Evolutionary conservation across 2,329 filamentous ascomycete genomes (phyloP).

Genomic region (Diplodia intermedia): DNA sequence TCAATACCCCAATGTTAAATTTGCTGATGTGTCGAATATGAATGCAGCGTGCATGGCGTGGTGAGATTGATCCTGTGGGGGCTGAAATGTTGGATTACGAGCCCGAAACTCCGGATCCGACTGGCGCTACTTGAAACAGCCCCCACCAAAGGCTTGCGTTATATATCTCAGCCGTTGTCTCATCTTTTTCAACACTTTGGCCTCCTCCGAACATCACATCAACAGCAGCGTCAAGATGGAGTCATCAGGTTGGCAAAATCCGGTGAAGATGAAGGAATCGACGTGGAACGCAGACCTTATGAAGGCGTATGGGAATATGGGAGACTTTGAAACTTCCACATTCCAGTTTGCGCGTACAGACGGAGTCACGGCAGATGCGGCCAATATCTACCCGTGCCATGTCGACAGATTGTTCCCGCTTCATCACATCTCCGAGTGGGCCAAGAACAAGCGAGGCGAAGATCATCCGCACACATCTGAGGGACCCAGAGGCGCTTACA

Average conservation of each 20-base stretch:
- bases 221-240: not conserved
- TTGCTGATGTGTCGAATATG: not conserved
- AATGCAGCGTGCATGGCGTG: not conserved
- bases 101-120: not conserved
- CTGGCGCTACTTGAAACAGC: not conserved
- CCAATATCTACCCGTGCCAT: not conserved
- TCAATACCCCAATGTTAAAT: too few relatives aligned
- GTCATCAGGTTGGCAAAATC: not conserved
- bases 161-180: not conserved
- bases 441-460: not conserved
- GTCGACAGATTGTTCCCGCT: not conserved
- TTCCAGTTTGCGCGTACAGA: slow-evolving; percentile 1
- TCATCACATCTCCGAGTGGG: not conserved
- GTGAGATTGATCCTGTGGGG: not conserved
- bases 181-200: not conserved
- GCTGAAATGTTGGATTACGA: not conserved
- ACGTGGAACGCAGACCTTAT: not conserved
- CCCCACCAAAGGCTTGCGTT: not conserved
- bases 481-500: not conserved
- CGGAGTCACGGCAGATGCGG: slow-evolving; percentile 4
- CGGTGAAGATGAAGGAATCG: not conserved
- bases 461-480: not conserved
- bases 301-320: not conserved
- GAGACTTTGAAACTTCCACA: not conserved
- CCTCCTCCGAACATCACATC: not conserved